Evolutionary conservation across 2,329 filamentous ascomycete species (phyloP), one percentile per base, ranked within the genome.

Genomic region (Harringtonia aguacate): DNA sequence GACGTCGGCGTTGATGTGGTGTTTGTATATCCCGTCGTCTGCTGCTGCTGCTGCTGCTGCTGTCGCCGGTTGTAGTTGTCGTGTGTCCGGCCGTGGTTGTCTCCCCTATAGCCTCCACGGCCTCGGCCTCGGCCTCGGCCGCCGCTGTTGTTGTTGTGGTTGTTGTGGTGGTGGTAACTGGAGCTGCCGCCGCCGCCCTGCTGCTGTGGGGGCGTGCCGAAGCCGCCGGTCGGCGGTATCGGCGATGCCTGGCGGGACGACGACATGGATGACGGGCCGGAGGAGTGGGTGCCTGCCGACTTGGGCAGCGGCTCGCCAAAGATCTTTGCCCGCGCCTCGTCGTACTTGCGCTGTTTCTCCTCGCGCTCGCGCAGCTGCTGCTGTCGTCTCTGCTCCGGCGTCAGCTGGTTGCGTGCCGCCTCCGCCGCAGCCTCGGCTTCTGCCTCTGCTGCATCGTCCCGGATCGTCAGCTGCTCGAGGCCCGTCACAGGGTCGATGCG

Each of bases 271-370:
- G 27, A 8, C 36, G 40, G n/a, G 27, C 12, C 17, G 27, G 17
- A 4, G 21, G 28, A 27, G 36, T 43, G 22, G 57, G 56, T 6
- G 58, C 51, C 28, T 52, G 56, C 20, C 24, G 24, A 20, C 8
- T 76, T 36, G 4, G 47, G 46, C n/a, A 43, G 22, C 8, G 49
- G 41, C 49, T 49, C 78, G 18, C 88, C 88, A 61, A 95, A 90
- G 44, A 95, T 81, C 59, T 88, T 84, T 54, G 90, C 86, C 27
- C 90, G 75, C 7, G 81, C 86, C 65, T 95, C 88, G 48, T 94
- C 85, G 59, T 95, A 95, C 48, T 84, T 84, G 45, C 80, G 80
- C 66, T 94, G 85, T 67, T 92, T 95, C 65, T 94, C 88, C 57
- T 94, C 88, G 10, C 80, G 76, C 54, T 94, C 86, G 39, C 76